Base-by-base conservation (phyloP, 2,329 filamentous ascomycete genomes). In the Aspergillus proliferans region DNA sequence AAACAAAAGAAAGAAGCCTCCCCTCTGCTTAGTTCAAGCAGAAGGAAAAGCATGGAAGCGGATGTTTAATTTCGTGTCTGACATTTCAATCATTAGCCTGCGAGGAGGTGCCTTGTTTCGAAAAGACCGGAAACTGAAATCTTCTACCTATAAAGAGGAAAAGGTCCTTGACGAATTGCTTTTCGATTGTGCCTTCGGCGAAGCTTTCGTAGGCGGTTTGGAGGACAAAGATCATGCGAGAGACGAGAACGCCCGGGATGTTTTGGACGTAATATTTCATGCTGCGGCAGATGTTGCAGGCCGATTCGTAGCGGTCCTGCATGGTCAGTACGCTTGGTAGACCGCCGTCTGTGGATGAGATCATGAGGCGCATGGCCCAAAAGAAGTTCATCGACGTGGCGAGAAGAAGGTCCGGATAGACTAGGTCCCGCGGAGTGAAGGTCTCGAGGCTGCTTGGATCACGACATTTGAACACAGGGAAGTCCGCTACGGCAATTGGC, bases 201-300 rank as follows among this genome's bases (percentile, higher is more conserved):
- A 64, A 59, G 3, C 50, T 56, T 45, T 63, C 60, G 38, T 61
- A 64, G 1, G 62, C 57, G 2, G 58, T 56, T 10, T 60, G 59
- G 15, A 64, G 52, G 3, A 59, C 55, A 33, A 64, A 64, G 55
- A 63, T 63, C n/a, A 62, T 52, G 9, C 62, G 61, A 10, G 58
- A 62, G 2, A 63, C 52, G 4, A 64, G 38, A 28, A 48, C 59
- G 2, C 62, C 62, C 8, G 62, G 61, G n/a, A 56, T 52, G 3
- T 52, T 56, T 21, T 52, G 52, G 10, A 62, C 45, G 44, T 62
- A 64, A 44, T 60, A 64, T 42, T 58, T 60, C 54, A 63, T 58
- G 47, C 60, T 64, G 33, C 62, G 60, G 38, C 61, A 64, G 46
- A 64, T 64, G 39, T 62, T 58, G 51, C 62, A 63, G 15, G 60